Evolutionary conservation across 2,329 filamentous ascomycete species (phyloP), one percentile per base, ranked within the genome.

Genomic region (Alternaria dauci): DNA sequence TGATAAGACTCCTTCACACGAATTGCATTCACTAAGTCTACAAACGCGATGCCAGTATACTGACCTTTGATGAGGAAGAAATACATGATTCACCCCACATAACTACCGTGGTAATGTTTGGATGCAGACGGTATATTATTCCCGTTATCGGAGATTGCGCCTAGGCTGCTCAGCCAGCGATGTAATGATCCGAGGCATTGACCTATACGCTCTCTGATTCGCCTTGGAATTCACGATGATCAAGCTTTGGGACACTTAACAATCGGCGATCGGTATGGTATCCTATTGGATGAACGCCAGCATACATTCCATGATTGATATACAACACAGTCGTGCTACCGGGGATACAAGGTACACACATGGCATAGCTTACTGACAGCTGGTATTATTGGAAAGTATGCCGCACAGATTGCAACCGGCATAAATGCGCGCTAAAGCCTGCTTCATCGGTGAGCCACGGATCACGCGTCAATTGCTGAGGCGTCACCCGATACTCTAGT

Each of bases 361-460:
- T 23, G 23, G 30, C 20, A 36, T 25, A 30, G 8, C 34, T 36
- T 36, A 20, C 46, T 18, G 23, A 50, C 20, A 14, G 23, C 23
- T 50, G 23, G 34, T 8, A 50, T 16, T n/a, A n/a, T 20, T 38
- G 20, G n/a, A 16, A 16, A 34, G 46, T 16, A 26, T 36, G 30
- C 30, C 9, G 20, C 30, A 30, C 32, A 20, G 18, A 25, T 50
- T 50, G 23, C 20, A 47, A 26, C 55, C 25, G 34, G 48, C 50
- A 42, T 32, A 25, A 32, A n/a, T 23, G 36, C 20, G 20, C 38
- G 47, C 46, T 9, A 32, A 36, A 23, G 30, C 26, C 20, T 32
- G 57, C 18, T 18, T n/a, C 39, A 51, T 44, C 43, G 57, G 23
- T 30, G 46, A 51, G 43, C 32, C 18, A 39, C 38, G 18, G 20